Percentiles rank a stretch among this genome's conserved stretches.
Evolutionary conservation across 148 eudicot species (phyloP).

Genomic region (Mesembryanthemum crystallinum): DNA sequence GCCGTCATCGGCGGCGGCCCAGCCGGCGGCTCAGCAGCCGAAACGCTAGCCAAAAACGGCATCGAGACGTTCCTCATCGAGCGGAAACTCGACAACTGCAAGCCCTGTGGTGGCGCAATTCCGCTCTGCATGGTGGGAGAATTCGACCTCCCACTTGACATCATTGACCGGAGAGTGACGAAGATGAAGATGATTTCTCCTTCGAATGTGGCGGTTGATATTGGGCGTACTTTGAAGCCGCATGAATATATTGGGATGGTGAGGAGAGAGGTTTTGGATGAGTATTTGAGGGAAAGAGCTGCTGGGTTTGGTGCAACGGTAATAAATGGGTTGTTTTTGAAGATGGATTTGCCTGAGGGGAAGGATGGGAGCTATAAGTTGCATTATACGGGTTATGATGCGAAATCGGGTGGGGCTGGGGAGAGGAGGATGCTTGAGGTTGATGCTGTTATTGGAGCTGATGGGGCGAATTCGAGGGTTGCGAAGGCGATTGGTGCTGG

Average conservation of each 20-base stretch:
- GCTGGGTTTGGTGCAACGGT: slow-evolving; percentile 64
- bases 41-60: slow-evolving; percentile 85
- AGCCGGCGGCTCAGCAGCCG: slow-evolving; percentile 90
- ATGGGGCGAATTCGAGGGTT: slow-evolving; percentile 93
- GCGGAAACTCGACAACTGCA: slow-evolving; percentile 85
- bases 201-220: slow-evolving; percentile 93
- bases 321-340: slow-evolving; percentile 80
- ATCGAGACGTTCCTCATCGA: slow-evolving; percentile 77
- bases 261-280: slow-evolving; percentile 82
- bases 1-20: slow-evolving; percentile 96
- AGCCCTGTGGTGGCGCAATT: slow-evolving; percentile 97
- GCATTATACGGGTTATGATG: slow-evolving; percentile 72
- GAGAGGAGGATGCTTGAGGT: slow-evolving; percentile 61
- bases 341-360: slow-evolving; percentile 63
- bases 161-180: slow-evolving; percentile 82
- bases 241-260: slow-evolving; percentile 99
- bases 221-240: slow-evolving; percentile 79
- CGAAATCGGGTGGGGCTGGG: slow-evolving; percentile 67
- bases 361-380: slow-evolving; percentile 52
- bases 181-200: slow-evolving; percentile 99
- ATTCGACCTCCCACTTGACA: slow-evolving; percentile 89
- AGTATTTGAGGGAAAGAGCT: slow-evolving; percentile 79
- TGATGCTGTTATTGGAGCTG: slow-evolving; percentile 93
- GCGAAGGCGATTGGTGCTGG: slow-evolving; percentile 87
- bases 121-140: slow-evolving; percentile 97